Evolutionary conservation across 1,139 yeast genomes (phyloP), one percentile per base, ranked within the genome.

Genomic region (Scheffersomyces illinoinensis): DNA sequence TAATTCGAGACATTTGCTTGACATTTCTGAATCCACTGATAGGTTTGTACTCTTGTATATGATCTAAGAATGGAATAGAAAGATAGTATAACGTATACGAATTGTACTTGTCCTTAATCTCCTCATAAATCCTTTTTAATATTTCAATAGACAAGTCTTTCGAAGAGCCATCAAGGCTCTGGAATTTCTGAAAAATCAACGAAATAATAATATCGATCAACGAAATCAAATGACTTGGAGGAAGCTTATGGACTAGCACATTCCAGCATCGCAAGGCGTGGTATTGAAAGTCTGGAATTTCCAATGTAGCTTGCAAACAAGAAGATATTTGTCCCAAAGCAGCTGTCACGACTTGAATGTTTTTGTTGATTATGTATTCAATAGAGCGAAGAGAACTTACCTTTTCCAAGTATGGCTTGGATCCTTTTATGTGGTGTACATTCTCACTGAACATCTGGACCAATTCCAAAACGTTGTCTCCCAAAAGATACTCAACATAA

Each of bases 241-340:
- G 80, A 24, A 89, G 71, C 17, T 77, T 79, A 21, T 78, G 77
- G 23, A 85, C 85, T 59, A 90, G 78, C 24, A 74, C 78, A 65
- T 77, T 78, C 89, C 97, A 89, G 58, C 96, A 89, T 53, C 81
- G 77, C 57, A 95, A 75, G 0, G 96, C 87, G 48, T 84, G 83
- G 20, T 77, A 77, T 62, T 89, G 89, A 26, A 93, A 81, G 43
- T 85, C 87, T 0, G 82, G 75, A 23, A 83, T 83, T 50, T 89
- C 93, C 46, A 93, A 74, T 0, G 96, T 89, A 0, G 95, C 87
- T 68, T 93, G 98, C 20, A 96, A 76, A 66, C 97, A 90, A 0
- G 97, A 90, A 59, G 93, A 89, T 5, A 96, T 84, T 69, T 95
- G 99, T 0, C 98, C 97, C 47, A 93, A 76, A 0, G 96, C 95